Percentiles rank a stretch among this genome's conserved stretches.
Evolutionary conservation across 352 stramenopile species (phyloP).

Genomic region (Phytophthora podocarpi): DNA sequence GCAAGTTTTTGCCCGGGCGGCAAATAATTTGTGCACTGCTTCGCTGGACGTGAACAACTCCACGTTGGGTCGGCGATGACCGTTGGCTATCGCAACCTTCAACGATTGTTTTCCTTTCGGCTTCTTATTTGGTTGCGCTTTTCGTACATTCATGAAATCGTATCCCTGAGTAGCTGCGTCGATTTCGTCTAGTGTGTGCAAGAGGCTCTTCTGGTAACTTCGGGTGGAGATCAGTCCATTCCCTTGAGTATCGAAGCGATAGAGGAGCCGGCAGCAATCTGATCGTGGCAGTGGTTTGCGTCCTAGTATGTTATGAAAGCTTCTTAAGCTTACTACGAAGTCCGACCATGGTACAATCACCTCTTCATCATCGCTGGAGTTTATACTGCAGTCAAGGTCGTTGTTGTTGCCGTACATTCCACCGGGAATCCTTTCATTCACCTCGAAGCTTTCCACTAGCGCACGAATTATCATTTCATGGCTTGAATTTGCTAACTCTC

Average conservation of each 20-base stretch:
- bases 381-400: background rate
- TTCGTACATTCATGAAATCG: slow-evolving; percentile 8
- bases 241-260: slow-evolving; percentile 44
- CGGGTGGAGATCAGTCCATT: slow-evolving; percentile 28
- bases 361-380: background rate
- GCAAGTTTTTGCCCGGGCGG: slow-evolving; percentile 28
- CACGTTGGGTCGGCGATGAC: slow-evolving; percentile 34
- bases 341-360: slow-evolving; percentile 20
- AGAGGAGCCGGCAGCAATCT: slow-evolving; percentile 46
- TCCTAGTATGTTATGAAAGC: slow-evolving; percentile 28
- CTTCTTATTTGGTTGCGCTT: background rate
- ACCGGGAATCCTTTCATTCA: background rate
- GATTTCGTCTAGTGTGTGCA: slow-evolving; percentile 20
- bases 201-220: slow-evolving; percentile 20
- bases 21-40: slow-evolving; percentile 49
- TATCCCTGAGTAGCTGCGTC: background rate
- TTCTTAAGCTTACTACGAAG: slow-evolving; percentile 28
- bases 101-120: slow-evolving; percentile 14
- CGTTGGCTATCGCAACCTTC: slow-evolving; percentile 37
- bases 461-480: slow-evolving; percentile 12
- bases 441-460: slow-evolving; percentile 11
- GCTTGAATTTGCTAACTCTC: slow-evolving; percentile 5
- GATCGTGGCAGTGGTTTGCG: slow-evolving; percentile 1
- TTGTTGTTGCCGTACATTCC: slow-evolving; percentile 1
- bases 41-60: slow-evolving; percentile 45